phyloP scores from a whole-genome alignment of 768 basidiomycete genomes.

The Agrocybe chaxingu region DNA sequence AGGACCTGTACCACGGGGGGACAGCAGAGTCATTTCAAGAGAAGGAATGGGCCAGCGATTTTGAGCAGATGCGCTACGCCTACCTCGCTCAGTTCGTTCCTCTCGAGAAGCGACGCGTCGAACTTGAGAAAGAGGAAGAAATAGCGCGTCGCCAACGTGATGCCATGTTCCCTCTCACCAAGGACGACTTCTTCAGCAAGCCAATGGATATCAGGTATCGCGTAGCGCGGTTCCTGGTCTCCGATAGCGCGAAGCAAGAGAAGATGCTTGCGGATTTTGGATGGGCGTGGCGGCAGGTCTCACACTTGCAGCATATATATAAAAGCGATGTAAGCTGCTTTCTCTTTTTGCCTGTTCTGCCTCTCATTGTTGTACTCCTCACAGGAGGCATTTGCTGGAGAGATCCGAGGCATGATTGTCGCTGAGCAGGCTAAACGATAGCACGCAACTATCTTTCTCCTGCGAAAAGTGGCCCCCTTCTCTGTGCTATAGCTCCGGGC shows the following conservation, averaged over 20 bases:
- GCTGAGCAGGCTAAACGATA: conserved; percentile 4
- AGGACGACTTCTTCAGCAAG: conserved; percentile 31
- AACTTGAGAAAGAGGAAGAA: conserved; percentile 19
- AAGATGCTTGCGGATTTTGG: conserved; percentile 43
- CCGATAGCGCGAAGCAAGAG: conserved; percentile 33
- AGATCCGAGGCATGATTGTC: conserved; percentile 23
- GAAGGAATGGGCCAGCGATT: conserved; percentile 26
- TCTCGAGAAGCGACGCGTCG: conserved; percentile 15
- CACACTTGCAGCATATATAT: conserved; percentile 38
- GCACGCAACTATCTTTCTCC: too few species aligned
- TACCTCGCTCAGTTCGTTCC: conserved; percentile 24
- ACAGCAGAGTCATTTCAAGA: background rate
- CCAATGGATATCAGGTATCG: conserved; percentile 45
- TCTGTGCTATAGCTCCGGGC: background rate
- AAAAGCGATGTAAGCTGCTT: conserved; percentile 35
- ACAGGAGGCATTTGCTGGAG: conserved; percentile 13
- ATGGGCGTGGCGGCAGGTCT: conserved; percentile 51
- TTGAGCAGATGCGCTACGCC: conserved; percentile 26
- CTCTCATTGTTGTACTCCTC: conserved; percentile 6
- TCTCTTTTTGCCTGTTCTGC: conserved; percentile 5
- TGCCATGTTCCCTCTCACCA: conserved; percentile 29
- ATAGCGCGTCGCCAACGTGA: conserved; percentile 21
- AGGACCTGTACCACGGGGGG: background rate
- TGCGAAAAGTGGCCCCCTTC: background rate
- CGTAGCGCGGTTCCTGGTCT: conserved; percentile 43